Conservation (phyloP, 2,329 filamentous ascomycete species). For the Calycina marina region DNA sequence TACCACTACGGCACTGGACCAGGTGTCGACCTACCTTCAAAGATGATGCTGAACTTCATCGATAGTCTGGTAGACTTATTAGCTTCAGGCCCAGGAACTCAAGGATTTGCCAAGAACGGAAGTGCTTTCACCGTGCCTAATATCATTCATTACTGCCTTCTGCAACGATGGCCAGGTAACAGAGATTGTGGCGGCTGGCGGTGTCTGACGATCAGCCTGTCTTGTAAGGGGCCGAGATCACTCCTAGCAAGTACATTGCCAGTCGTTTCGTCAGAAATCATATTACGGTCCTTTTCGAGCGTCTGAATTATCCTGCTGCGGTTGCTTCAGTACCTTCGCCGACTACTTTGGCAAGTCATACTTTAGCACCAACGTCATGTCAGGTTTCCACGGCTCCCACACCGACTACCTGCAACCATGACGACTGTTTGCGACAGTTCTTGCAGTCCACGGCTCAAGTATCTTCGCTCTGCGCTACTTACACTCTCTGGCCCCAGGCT, state of each 20-base stretch:
- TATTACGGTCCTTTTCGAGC: too few species aligned
- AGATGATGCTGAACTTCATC: constrained; percentile 48
- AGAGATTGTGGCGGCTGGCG: constrained; percentile 42
- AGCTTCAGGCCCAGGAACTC: constrained; percentile 33
- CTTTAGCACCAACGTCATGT: too few species aligned
- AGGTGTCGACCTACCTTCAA: constrained; percentile 35
- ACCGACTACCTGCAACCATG: too few species aligned
- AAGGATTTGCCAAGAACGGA: constrained; percentile 32
- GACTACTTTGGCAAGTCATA: too few species aligned
- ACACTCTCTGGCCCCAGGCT: too few species aligned
- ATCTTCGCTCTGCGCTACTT: too few species aligned
- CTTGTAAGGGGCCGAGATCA: constrained; percentile 29
- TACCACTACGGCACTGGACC: constrained; percentile 54
- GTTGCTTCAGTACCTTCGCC: too few species aligned
- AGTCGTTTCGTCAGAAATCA: too few species aligned
- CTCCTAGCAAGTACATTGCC: constrained; percentile 30
- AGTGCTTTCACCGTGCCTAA: constrained; percentile 35
- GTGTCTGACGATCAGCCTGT: constrained; percentile 38
- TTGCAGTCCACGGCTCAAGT: too few species aligned
- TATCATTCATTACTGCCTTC: constrained; percentile 45
- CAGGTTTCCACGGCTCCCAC: too few species aligned
- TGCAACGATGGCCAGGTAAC: constrained; percentile 53
- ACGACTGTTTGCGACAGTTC: too few species aligned
- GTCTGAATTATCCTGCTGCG: too few species aligned
- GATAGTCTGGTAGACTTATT: constrained; percentile 37